Evolutionary conservation across 2,329 filamentous ascomycete species (phyloP), one percentile per base, ranked within the genome.

Genomic region (Hortaea sp.): DNA sequence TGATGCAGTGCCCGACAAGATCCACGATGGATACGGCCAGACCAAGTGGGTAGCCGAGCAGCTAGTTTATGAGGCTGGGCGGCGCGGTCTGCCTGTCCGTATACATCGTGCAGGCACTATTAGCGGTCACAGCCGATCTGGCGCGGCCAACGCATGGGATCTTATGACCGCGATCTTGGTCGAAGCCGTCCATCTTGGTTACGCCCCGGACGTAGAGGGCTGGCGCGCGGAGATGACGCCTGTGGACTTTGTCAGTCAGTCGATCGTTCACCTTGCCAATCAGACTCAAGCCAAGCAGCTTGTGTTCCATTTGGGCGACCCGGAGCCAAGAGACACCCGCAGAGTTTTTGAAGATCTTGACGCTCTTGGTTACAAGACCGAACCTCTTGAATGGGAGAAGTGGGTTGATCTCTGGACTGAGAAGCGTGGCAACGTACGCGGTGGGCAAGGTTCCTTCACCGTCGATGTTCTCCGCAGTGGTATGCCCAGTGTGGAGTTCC

Each of bases 151-250:
- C 56, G 79, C 84, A 0, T 89, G 81, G 69, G 85, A 90, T 72
- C 67, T 90, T 13, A 69, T 90, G 40, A 86, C 82, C 44, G 85
- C 85, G 0, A 63, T 90, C 46, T 74, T 89, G 28, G 82, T 88
- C 1, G 85, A 89, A 61, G 88, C 85, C 0, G 73, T 89, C 34
- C 79, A 84, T 44, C 72, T 89, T 3, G 84, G 84, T 5, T 76
- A 77, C 53, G 77, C 77, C 1, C 85, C 85, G 0, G 74, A 85
- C 44, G 79, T 88, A 4, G 74, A 82, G 42, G 80, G 80, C 38
- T 90, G 85, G 85, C 78, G 81, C 42, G 77, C 84, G 1, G 85
- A 90, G 66, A 89, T 89, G 85, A 88, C 85, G 0, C 85, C 85
- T 0, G 85, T 88, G 10, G 85, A 90, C 64, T 88, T 86, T 57